These are phyloP conservation scores for Fusarium albosuccineum DNA, from an alignment of 2,329 filamentous ascomycete species.

Conservation along the genomic window DNA sequence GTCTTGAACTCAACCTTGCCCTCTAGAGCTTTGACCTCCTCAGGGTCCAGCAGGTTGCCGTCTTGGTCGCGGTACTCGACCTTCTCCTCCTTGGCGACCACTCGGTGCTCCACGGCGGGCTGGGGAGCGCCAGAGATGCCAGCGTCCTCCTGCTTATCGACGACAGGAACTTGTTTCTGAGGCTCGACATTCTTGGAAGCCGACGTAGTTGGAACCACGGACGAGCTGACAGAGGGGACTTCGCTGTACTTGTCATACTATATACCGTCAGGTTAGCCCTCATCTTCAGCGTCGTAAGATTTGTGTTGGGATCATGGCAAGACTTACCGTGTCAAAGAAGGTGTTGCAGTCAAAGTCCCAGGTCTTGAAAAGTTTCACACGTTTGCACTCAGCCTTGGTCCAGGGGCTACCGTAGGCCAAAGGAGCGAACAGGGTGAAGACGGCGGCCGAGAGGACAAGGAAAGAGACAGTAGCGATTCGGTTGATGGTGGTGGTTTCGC, in stretches of 20 bases:
- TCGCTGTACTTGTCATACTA: conserved; percentile 64
- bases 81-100: conserved; percentile 77
- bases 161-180: conserved; percentile 42
- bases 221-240: conserved; percentile 40
- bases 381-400: conserved; percentile 89
- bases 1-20: conserved; percentile 97
- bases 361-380: conserved; percentile 85
- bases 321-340: conserved; percentile 87
- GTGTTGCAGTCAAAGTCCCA: conserved; percentile 99
- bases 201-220: conserved; percentile 48
- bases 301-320: conserved; percentile 5
- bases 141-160: conserved; percentile 47
- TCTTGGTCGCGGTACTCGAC: conserved; percentile 96
- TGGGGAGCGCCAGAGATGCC: conserved; percentile 63
- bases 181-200: conserved; percentile 42
- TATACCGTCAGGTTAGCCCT: conserved; percentile 34
- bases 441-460: conserved; percentile 78
- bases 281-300: not conserved
- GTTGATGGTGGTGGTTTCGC: conserved; percentile 77
- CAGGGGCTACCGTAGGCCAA: conserved; percentile 93
- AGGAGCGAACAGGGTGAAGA: conserved; percentile 88
- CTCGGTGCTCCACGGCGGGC: conserved; percentile 60
- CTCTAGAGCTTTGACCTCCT: conserved; percentile 85
- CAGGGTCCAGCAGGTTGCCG: conserved; percentile 87
- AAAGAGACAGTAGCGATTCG: conserved; percentile 80